These are phyloP conservation scores for Melaleuca quinquenervia DNA, from an alignment of 345 rosid species.

Conservation along the genomic window DNA sequence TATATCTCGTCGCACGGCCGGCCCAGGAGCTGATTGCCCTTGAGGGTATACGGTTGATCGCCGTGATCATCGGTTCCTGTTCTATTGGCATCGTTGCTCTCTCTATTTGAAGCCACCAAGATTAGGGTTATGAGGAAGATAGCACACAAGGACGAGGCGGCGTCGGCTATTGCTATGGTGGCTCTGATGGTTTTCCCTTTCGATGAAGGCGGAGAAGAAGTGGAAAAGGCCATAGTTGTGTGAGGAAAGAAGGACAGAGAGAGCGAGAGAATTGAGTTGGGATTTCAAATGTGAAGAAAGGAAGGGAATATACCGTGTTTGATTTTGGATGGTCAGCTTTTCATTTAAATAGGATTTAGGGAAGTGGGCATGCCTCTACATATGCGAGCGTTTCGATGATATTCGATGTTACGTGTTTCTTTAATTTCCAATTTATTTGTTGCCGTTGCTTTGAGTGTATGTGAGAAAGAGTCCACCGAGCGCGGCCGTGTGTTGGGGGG, in stretches of 20 bases:
- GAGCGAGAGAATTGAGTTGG: background rate
- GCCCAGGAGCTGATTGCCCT: constrained; percentile 1
- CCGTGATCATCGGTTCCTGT: background rate
- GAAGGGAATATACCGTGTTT: background rate
- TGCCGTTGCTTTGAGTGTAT: background rate
- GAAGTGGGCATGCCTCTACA: background rate
- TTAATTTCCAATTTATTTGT: background rate
- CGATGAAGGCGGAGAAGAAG: background rate
- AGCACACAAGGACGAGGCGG: constrained; percentile 12
- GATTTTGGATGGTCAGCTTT: background rate
- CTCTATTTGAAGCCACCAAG: constrained; percentile 8
- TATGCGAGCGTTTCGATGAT: background rate
- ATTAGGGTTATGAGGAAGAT: constrained; percentile 5
- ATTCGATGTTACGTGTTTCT: background rate
- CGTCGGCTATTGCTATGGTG: constrained; percentile 3
- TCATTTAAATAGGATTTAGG: background rate
- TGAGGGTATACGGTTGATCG: background rate
- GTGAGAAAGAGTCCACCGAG: background rate
- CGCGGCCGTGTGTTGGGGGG: background rate
- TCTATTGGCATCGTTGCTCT: background rate
- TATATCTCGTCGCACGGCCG: constrained; percentile 24
- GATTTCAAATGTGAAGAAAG: background rate
- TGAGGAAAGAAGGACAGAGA: background rate
- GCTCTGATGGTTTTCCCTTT: background rate
- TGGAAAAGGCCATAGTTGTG: background rate